Base-by-base conservation (phyloP, 169 alveolate genomes). In the Plasmodium knowlesi region DNA sequence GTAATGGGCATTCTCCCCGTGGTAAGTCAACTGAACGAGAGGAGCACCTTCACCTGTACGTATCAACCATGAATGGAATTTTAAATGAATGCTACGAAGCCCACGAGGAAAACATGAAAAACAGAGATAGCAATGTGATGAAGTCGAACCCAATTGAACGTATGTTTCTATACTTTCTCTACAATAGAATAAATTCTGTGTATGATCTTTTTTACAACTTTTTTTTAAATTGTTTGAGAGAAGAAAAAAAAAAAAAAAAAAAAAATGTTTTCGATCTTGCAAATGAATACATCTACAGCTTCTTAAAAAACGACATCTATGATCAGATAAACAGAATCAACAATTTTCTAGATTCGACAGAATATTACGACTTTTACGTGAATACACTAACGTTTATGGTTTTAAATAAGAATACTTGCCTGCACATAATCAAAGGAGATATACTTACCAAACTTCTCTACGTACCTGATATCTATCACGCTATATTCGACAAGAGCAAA, bases 281-380 rank as follows among this genome's bases (percentile, higher is more conserved):
- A 12, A 89, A 89, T 67, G 82, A 72, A 12, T 12, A 67, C n/a
- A 79, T 89, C 67, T 89, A 89, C 73, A 30, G 71, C 6, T 14
- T 43, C 46, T 79, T 89, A 39, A 81, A 70, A 57, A 89, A 89
- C 53, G 37, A 37, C 32, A 34, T 89, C 39, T 79, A 79, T 37
- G 86, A 89, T 14, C 94, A 89, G 4, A 43, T 89, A 1, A 43
- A 89, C 73, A 54, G 82, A 79, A 89, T 89, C 46, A 89, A 79
- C 72, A n/a, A 9, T 3, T 89, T 89, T 61, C 37, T 89, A 37
- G 88, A 79, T 14, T 30, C 46, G 16, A 61, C 80, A 10, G 50
- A 89, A 22, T 89, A 79, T 53, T 89, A 89, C 73, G 80, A 89
- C 41, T 89, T 89, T 70, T 89, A 89, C 57, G 73, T 89, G 34